phyloP scores from a whole-genome alignment of 2,329 filamentous ascomycete species.

The Phoma sp. region DNA sequence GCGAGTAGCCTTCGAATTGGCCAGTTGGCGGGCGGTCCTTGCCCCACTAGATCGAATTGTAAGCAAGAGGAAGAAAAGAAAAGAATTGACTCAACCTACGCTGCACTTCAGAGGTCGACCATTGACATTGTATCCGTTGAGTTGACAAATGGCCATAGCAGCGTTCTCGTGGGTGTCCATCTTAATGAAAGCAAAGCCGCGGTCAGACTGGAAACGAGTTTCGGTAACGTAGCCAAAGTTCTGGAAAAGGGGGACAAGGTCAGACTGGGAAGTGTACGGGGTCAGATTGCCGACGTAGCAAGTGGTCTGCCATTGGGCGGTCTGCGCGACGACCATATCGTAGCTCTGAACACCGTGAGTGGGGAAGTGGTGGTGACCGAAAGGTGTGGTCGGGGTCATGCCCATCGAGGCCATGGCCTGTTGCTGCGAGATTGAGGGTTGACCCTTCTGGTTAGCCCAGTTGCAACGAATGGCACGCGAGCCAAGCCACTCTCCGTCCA shows the following conservation, averaged over 20 bases:
- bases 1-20: slow-evolving; percentile 81
- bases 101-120: slow-evolving; percentile 97
- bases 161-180: slow-evolving; percentile 99
- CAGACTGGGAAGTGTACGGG: slow-evolving; percentile 94
- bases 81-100: slow-evolving; percentile 65
- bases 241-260: slow-evolving; percentile 96
- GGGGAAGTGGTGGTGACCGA: slow-evolving; percentile 96
- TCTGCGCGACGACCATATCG: slow-evolving; percentile 95
- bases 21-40: slow-evolving; percentile 94
- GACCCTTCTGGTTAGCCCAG: slow-evolving; percentile 99
- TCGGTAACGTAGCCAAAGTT: slow-evolving; percentile 98
- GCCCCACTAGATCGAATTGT: slow-evolving; percentile 75
- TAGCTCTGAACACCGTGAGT: slow-evolving; percentile 96
- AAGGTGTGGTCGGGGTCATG: slow-evolving; percentile 95
- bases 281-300: slow-evolving; percentile 98
- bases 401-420: slow-evolving; percentile 97
- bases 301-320: slow-evolving; percentile 96
- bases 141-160: slow-evolving; percentile 96
- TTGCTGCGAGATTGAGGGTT: slow-evolving; percentile 97
- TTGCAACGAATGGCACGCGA: slow-evolving; percentile 98
- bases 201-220: slow-evolving; percentile 96
- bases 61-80: slow-evolving; percentile 31
- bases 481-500: slow-evolving; percentile 99
- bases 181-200: slow-evolving; percentile 98
- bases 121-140: slow-evolving; percentile 98